Percentiles rank a stretch among this genome's conserved stretches.
Evolutionary conservation across 129 eudicot species (phyloP).

Genomic region (Lactuca sativa): DNA sequence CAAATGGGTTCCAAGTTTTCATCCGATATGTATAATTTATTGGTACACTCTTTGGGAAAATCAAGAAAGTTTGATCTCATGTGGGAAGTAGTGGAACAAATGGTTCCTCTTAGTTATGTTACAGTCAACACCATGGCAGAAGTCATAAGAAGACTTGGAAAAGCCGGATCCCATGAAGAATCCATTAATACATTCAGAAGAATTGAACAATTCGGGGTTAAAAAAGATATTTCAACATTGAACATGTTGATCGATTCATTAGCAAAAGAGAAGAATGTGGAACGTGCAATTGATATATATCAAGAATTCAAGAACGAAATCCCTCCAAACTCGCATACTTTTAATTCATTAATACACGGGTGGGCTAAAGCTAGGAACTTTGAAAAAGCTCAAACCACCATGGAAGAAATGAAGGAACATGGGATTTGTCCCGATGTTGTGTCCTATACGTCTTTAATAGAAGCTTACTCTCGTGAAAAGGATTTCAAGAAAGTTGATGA

Average conservation of each 20-base stretch:
- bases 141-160: slow-evolving; percentile 71
- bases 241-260: slow-evolving; percentile 58
- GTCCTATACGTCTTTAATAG: slow-evolving; percentile 65
- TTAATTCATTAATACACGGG: slow-evolving; percentile 72
- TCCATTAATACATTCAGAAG: slow-evolving; percentile 58
- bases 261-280: slow-evolving; percentile 59
- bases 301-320: slow-evolving; percentile 45
- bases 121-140: slow-evolving; percentile 57
- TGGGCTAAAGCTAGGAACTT: slow-evolving; percentile 62
- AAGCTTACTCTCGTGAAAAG: slow-evolving; percentile 62
- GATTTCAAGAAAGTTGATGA: slow-evolving; percentile 72
- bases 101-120: slow-evolving; percentile 43
- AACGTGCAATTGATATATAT: slow-evolving; percentile 53
- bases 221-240: slow-evolving; percentile 45
- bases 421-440: slow-evolving; percentile 62
- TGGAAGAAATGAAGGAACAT: slow-evolving; percentile 56
- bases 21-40: slow-evolving; percentile 46
- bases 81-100: slow-evolving; percentile 68
- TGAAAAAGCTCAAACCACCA: slow-evolving; percentile 38
- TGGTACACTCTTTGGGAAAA: slow-evolving; percentile 82
- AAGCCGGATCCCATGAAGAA: slow-evolving; percentile 56
- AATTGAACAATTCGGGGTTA: slow-evolving; percentile 54
- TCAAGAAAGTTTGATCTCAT: slow-evolving; percentile 60
- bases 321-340: slow-evolving; percentile 46
- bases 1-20: slow-evolving; percentile 38